Percentiles rank a stretch among this genome's conserved stretches.
phyloP scores from a whole-genome alignment of 768 basidiomycete genomes.

The Leccinum disarticulatum region DNA sequence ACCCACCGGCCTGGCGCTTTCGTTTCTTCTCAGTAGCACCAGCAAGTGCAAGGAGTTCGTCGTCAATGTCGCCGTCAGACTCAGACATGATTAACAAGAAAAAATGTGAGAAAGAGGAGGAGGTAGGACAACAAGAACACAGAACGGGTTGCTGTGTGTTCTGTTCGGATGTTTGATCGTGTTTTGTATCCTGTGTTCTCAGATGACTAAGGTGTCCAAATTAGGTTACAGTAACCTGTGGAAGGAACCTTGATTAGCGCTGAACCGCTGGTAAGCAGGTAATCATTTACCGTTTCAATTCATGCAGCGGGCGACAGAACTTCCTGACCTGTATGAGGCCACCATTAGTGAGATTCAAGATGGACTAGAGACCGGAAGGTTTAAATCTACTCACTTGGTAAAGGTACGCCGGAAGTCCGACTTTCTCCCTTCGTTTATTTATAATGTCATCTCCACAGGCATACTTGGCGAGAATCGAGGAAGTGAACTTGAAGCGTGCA shows the following conservation, averaged over 20 bases:
- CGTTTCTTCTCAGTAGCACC: constrained; percentile 69
- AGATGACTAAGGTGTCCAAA: constrained; percentile 17
- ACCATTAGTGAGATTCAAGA: constrained; percentile 53
- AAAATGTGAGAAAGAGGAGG: background rate
- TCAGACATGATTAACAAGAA: constrained; percentile 42
- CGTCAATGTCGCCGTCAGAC: constrained; percentile 52
- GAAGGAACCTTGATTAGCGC: constrained; percentile 5
- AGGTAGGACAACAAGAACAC: constrained; percentile 3
- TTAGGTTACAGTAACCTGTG: background rate
- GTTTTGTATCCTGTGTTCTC: constrained; percentile 16
- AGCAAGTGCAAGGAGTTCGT: constrained; percentile 80
- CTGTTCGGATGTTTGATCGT: constrained; percentile 16
- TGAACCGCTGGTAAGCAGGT: background rate
- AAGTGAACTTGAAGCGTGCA: constrained; percentile 65
- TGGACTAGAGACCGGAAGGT: constrained; percentile 49
- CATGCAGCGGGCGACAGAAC: constrained; percentile 4
- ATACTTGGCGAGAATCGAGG: constrained; percentile 64
- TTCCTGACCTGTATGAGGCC: constrained; percentile 61
- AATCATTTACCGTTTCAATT: background rate
- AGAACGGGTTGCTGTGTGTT: background rate
- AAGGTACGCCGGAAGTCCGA: constrained; percentile 38
- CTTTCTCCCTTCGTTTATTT: no score
- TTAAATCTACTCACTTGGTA: constrained; percentile 61
- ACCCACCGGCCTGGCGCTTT: constrained; percentile 50
- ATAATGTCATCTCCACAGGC: constrained; percentile 39